Evolutionary conservation across 2,329 filamentous ascomycete species (phyloP).

Genomic region (Akanthomyces lecanii): DNA sequence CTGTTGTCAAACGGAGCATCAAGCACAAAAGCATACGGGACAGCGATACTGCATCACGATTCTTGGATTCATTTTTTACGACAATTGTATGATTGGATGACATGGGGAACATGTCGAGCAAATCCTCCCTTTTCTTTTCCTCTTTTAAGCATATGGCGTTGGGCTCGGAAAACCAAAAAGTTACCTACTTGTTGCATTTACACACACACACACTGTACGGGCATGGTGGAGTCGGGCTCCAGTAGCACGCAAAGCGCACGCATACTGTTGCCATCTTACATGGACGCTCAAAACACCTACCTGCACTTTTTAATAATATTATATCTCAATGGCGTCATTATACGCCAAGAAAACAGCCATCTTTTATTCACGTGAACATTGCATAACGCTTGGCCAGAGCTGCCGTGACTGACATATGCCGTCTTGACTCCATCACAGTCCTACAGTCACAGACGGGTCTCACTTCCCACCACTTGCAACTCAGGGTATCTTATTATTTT

Average conservation of each 20-base stretch:
- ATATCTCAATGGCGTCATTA: background rate
- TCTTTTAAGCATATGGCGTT: slow-evolving; percentile 13
- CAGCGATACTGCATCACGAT: background rate
- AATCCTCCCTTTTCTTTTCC: background rate
- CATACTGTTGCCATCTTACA: background rate
- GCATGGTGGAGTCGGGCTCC: slow-evolving; percentile 7
- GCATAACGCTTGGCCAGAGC: too few species aligned
- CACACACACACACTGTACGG: background rate
- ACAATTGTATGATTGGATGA: background rate
- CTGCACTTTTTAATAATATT: background rate
- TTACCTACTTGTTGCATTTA: slow-evolving; percentile 4
- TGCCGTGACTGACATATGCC: background rate
- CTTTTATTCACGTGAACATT: background rate
- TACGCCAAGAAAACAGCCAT: background rate
- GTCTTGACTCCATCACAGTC: background rate
- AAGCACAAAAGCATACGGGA: background rate
- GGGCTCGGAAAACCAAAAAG: slow-evolving; percentile 2
- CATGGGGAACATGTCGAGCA: background rate
- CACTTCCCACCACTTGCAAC: background rate
- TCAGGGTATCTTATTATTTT: slow-evolving; percentile 8
- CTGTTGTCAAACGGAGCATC: too few species aligned
- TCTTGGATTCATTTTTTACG: background rate
- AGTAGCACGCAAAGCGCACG: slow-evolving; percentile 9
- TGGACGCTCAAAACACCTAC: background rate
- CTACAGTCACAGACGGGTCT: background rate